Evolutionary conservation across 306 rosid species (phyloP).

Genomic region (Glycyrrhiza uralensis): DNA sequence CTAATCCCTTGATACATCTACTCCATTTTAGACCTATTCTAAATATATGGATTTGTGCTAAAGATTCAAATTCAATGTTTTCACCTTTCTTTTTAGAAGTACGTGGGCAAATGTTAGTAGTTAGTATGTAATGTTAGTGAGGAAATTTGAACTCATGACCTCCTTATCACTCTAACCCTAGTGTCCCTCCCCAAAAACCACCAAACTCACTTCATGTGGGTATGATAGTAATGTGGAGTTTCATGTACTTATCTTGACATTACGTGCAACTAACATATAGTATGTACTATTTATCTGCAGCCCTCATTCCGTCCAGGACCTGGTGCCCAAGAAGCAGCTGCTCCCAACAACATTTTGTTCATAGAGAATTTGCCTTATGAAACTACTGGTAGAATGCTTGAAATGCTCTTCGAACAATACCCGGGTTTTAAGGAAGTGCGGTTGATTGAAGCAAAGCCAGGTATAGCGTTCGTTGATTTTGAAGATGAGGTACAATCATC

Average conservation of each 20-base stretch:
- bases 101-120: too few species aligned
- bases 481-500: slow-evolving; percentile 93
- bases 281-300: slow-evolving; percentile 35
- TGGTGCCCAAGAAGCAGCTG: slow-evolving; percentile 62
- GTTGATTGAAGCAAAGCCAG: slow-evolving; percentile 95
- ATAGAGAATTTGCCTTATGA: slow-evolving; percentile 93
- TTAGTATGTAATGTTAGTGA: too few species aligned
- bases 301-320: slow-evolving; percentile 68
- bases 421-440: slow-evolving; percentile 99
- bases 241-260: background rate
- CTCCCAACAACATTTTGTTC: slow-evolving; percentile 89
- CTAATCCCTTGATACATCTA: background rate
- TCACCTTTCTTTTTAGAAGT: too few species aligned
- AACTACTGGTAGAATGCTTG: slow-evolving; percentile 86
- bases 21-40: too few species aligned
- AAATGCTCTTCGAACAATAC: slow-evolving; percentile 87
- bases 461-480: slow-evolving; percentile 90
- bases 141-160: too few species aligned
- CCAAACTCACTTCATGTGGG: too few species aligned
- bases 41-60: too few species aligned
- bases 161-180: too few species aligned
- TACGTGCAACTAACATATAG: background rate
- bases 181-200: too few species aligned
- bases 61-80: too few species aligned
- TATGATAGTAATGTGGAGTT: background rate